phyloP scores from a whole-genome alignment of 441 rosid genomes.

The Manihot esculenta region DNA sequence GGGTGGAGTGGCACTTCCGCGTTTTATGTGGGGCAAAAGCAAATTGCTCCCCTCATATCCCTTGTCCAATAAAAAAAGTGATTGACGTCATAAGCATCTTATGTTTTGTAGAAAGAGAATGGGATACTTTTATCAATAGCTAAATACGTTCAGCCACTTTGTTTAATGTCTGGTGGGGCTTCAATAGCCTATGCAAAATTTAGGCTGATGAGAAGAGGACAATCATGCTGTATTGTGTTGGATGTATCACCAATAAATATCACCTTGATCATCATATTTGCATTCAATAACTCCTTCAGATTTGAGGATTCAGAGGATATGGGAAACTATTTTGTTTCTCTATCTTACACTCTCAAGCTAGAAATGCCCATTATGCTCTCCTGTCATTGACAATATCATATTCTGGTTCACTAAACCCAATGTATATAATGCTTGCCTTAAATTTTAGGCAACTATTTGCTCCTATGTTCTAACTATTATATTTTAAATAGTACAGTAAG shows the following conservation, averaged over 20 bases:
- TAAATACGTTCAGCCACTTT: not conserved
- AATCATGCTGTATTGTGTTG: not conserved
- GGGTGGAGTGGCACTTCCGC: not conserved
- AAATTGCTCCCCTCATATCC: not conserved
- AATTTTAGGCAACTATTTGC: not conserved
- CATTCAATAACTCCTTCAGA: not conserved
- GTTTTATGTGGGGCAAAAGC: not conserved
- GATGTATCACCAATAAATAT: not conserved
- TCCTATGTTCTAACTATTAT: constrained; percentile 3
- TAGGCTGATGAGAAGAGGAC: not conserved
- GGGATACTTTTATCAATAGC: not conserved
- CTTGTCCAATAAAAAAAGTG: not conserved
- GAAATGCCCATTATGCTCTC: not conserved
- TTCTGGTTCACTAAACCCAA: not conserved
- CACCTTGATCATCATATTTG: not conserved
- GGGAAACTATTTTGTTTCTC: not conserved
- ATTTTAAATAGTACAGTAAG: constrained; percentile 1
- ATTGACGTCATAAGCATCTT: not conserved
- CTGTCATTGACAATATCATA: not conserved
- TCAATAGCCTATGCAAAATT: not conserved
- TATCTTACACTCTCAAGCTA: not conserved
- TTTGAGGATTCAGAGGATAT: not conserved
- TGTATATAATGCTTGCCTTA: not conserved
- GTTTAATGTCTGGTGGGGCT: not conserved
- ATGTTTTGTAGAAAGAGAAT: not conserved